Conservation (phyloP, 179 eudicot species). For the Silene vulgaris region DNA sequence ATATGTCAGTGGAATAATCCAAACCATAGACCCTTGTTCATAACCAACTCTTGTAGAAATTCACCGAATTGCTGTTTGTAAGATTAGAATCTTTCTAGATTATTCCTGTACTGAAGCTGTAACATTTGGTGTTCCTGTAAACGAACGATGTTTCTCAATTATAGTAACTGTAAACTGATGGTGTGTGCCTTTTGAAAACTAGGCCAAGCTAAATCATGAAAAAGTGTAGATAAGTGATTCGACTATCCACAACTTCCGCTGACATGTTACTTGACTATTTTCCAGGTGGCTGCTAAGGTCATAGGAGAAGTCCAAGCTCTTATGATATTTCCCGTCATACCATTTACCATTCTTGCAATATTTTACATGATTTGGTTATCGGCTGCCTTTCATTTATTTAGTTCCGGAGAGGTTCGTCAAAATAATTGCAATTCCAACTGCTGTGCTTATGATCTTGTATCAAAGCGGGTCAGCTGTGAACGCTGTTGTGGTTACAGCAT, state of each 20-base stretch:
- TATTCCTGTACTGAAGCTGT: too few relatives aligned
- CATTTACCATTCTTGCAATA: constrained; percentile 66
- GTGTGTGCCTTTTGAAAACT: too few relatives aligned
- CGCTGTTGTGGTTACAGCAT: constrained; percentile 85
- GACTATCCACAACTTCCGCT: neutral
- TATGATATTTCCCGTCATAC: constrained; percentile 83
- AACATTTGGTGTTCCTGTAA: too few relatives aligned
- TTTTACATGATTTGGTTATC: constrained; percentile 93
- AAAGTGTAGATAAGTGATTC: neutral
- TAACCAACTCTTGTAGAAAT: too few relatives aligned
- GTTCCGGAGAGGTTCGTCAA: constrained; percentile 78
- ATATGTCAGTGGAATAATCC: too few relatives aligned
- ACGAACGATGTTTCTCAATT: too few relatives aligned
- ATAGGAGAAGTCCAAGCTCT: constrained; percentile 97
- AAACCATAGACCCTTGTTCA: too few relatives aligned
- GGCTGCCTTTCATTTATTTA: constrained; percentile 77
- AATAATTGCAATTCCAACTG: constrained; percentile 74
- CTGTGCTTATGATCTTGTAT: constrained; percentile 79
- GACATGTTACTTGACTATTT: constrained; percentile 12
- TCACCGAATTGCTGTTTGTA: too few relatives aligned
- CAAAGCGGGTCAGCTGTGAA: constrained; percentile 69
- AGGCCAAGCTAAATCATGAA: too few relatives aligned
- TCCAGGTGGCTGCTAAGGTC: constrained; percentile 96
- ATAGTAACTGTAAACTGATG: too few relatives aligned
- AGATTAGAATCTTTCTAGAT: too few relatives aligned